Base-by-base conservation (phyloP, 2,329 filamentous ascomycete species). In the Grosmannia clavigera region DNA sequence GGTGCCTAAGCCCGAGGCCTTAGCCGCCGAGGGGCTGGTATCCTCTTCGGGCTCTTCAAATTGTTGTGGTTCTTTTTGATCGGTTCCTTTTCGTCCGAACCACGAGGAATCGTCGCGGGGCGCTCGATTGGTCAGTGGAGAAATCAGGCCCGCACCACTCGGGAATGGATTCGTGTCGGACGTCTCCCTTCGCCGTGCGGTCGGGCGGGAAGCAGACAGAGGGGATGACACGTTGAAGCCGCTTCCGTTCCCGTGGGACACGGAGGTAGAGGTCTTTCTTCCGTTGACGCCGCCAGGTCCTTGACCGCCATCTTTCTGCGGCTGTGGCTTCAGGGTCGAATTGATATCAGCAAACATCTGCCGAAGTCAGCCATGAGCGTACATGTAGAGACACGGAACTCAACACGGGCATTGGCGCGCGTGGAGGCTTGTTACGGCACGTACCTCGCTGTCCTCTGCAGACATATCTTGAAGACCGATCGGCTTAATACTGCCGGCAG, bases 291-390 rank as follows among this genome's bases (percentile, higher is more conserved):
- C 51, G 12, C 58, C 78, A 70, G 81, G 71, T 73, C 80, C 71
- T 71, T 80, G 70, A 71, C 84, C 75, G 51, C 83, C 80, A 67
- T 86, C 84, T 62, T 89, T 92, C 68, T 89, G 87, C 38, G 84
- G 82, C 25, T 89, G 88, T 10, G 89, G 87, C 73, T 97, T 97
- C 66, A 96, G 78, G 40, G 91, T 88, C 43, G 94, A 96, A 72
- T 97, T 99, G 70, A 99, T 91, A 64, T 95, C 94, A 57, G 82
- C 75, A 73, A 96, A 96, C 64, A 88, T 77, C 87, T 96, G 71
- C 57, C 46, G 5, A 12, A 51, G 33, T 33, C 11, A 40, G 48
- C 10, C 12, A 19, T n/a, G 35, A 27, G 5, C n/a, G 25, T 46
- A 46, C 3, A 46, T 9, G 43, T n/a, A 19, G 19, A 22, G 43